These are phyloP conservation scores for Kwoniella europaea DNA, from an alignment of 768 basidiomycete species.

Conservation along the genomic window DNA sequence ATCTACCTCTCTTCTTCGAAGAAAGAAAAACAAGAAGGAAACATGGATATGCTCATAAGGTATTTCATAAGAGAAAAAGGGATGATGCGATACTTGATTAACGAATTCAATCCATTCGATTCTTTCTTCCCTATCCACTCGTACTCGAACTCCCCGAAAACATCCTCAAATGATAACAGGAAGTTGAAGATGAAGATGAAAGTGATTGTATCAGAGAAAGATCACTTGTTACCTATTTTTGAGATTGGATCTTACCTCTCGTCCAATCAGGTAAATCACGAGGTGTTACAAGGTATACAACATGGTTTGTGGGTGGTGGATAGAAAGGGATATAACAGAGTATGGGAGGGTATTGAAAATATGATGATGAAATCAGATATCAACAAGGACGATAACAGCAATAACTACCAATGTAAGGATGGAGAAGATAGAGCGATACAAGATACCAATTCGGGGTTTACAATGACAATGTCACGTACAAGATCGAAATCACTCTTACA, in stretches of 20 bases:
- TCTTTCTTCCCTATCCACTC: constrained; percentile 1
- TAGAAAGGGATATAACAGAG: background rate
- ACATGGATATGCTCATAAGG: constrained; percentile 15
- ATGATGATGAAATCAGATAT: background rate
- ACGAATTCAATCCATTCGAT: constrained; percentile 27
- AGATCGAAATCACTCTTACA: background rate
- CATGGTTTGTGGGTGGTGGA: constrained; percentile 22
- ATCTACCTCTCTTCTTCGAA: background rate
- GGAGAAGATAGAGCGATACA: too few relatives aligned
- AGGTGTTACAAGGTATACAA: constrained; percentile 21
- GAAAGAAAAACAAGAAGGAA: background rate
- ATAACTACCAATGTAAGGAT: too few relatives aligned
- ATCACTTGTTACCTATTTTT: constrained; percentile 18
- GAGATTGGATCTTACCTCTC: constrained; percentile 10
- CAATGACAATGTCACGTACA: background rate
- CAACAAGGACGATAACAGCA: background rate
- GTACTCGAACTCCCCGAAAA: background rate
- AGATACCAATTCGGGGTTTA: background rate
- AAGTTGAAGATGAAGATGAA: background rate
- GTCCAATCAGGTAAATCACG: constrained; percentile 2
- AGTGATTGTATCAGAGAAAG: constrained; percentile 16
- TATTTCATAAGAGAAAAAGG: constrained; percentile 19
- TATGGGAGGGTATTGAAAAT: background rate
- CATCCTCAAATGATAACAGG: background rate
- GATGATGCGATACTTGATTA: constrained; percentile 18